Conservation (phyloP, 768 basidiomycete genomes). For the Mycena olivaceomarginata region DNA sequence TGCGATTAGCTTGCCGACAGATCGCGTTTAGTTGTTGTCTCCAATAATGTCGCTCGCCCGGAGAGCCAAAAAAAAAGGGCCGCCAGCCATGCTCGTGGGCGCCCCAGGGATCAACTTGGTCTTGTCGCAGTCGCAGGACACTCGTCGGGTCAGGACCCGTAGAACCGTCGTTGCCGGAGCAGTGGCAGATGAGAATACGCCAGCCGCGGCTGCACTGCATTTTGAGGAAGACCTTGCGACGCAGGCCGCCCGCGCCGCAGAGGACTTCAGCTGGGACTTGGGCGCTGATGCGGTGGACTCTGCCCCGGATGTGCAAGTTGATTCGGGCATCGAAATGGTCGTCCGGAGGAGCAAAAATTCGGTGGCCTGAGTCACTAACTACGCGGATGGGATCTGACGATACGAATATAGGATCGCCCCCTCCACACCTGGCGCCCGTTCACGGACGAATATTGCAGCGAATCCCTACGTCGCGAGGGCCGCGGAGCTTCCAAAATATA, state of each 20-base stretch:
- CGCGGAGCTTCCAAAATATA: constrained; percentile 2
- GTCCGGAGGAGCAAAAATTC: not conserved
- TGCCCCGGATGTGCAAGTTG: too few species aligned
- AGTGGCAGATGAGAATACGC: not conserved
- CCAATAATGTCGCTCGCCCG: not conserved
- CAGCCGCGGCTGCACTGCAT: too few species aligned
- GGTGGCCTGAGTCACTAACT: not conserved
- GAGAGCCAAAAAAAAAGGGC: not conserved
- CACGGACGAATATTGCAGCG: not conserved
- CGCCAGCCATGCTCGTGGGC: not conserved
- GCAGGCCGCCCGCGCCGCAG: too few species aligned
- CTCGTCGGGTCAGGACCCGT: not conserved
- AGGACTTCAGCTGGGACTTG: constrained; percentile 9
- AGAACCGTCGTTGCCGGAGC: not conserved
- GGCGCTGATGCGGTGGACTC: not conserved
- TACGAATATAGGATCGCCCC: constrained; percentile 9
- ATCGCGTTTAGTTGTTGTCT: too few species aligned
- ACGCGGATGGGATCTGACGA: not conserved
- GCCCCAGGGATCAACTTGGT: not conserved
- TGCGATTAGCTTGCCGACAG: too few species aligned
- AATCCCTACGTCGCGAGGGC: constrained; percentile 12
- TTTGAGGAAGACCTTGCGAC: constrained; percentile 20
- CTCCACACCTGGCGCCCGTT: constrained; percentile 5
- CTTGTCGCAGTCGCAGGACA: not conserved
- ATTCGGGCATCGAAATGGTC: too few species aligned